Conservation (phyloP, 2,329 filamentous ascomycete genomes). For the Colletotrichum nymphaeae region DNA sequence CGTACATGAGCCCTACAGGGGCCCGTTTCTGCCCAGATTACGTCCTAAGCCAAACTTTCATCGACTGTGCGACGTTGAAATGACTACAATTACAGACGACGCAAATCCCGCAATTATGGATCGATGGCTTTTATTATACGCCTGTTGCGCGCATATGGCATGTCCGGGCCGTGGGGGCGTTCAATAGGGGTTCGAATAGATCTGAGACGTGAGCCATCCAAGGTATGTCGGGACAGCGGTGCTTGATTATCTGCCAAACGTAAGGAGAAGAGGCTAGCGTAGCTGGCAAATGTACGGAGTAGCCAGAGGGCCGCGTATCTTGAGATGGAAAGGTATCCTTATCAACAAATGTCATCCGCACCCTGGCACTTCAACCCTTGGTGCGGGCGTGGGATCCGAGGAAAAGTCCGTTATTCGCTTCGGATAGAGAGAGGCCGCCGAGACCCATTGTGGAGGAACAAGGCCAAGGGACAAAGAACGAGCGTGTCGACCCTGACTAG, state of each 20-base stretch:
- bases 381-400: neutral
- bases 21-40: slow-evolving; percentile 12
- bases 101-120: slow-evolving; percentile 14
- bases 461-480: slow-evolving; percentile 19
- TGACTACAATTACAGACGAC: slow-evolving; percentile 20
- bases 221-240: neutral
- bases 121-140: slow-evolving; percentile 4
- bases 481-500: slow-evolving; percentile 15
- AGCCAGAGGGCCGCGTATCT: neutral
- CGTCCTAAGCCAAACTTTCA: neutral
- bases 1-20: slow-evolving; percentile 1
- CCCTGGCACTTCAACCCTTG: neutral
- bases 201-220: slow-evolving; percentile 17
- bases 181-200: slow-evolving; percentile 30
- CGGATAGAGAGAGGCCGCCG: slow-evolving; percentile 21
- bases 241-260: neutral
- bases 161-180: neutral
- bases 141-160: neutral
- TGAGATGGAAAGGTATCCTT: neutral
- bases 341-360: neutral
- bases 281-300: neutral
- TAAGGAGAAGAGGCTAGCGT: neutral
- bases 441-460: neutral
- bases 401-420: neutral
- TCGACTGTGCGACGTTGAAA: slow-evolving; percentile 11